Base-by-base conservation (phyloP, 192 early-diverging fungal genomes). In the Umbelopsis sp. region DNA sequence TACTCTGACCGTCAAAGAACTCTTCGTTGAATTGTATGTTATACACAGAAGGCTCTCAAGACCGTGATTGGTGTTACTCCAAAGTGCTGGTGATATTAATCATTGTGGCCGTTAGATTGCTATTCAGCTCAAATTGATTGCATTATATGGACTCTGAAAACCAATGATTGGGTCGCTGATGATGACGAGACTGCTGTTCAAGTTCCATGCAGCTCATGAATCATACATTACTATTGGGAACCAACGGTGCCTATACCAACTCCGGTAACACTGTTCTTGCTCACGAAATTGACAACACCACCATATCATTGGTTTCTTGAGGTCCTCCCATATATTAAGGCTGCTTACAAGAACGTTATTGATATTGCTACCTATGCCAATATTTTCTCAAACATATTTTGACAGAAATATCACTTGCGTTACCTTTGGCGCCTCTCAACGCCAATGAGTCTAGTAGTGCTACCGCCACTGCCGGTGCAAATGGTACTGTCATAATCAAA, bases 81-180 rank as follows among this genome's bases (percentile, higher is more conserved):
- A 20, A 76, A 75, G 73, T 86, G 81, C 78, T 87, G 84, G 87
- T 44, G 86, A 87, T 71, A 77, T 84, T 17, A 86, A 89, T 62
- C 82, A 85, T 22, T 73, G 88, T 51, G 82, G 86, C 12, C 80
- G 87, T 29, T 51, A 66, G 54, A 82, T 88, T 67, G 78, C 83
- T 0, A 41, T 67, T 31, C 81, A 85, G 24, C 62, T 88, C 26
- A 78, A 77, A n/a, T 80, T 59, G 49, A 86, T 76, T 25, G 78
- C 82, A 78, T 83, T 41, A 74, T 86, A 25, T 86, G 85, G 85
- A 76, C 75, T 22, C 47, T 83, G 51, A 83, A 86, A 56, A 84
- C 83, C 56, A 73, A 81, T 70, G 85, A 86, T 50, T 83, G 81
- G 73, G 34, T 31, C 17, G 68, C 69, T 41, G 74, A 69, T 22